Evolutionary conservation across 768 basidiomycete species (phyloP).

Genomic region (Tubosaeta sp.): DNA sequence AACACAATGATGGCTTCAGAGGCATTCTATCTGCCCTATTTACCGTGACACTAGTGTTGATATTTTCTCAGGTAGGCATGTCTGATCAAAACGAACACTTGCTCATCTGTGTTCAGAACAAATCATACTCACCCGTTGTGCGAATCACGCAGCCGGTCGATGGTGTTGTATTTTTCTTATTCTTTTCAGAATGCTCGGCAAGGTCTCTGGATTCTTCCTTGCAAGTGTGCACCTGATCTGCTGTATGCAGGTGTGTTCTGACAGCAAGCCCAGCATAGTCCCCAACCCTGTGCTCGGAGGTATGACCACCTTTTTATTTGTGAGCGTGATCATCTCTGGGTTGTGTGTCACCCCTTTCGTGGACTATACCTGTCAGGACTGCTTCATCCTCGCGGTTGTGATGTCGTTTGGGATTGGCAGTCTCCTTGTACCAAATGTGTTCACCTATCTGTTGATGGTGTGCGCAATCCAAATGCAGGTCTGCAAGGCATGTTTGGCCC

Average conservation of each 20-base stretch:
- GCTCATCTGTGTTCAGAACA: slow-evolving; percentile 45
- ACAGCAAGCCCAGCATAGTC: slow-evolving; percentile 35
- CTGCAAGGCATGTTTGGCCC: slow-evolving; percentile 69
- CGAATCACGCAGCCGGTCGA: too few relatives aligned
- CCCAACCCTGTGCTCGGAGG: slow-evolving; percentile 81
- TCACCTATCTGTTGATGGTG: slow-evolving; percentile 68
- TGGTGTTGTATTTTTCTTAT: too few relatives aligned
- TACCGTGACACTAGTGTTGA: slow-evolving; percentile 76
- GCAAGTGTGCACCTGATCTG: slow-evolving; percentile 42
- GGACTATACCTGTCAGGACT: slow-evolving; percentile 56
- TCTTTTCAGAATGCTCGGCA: too few relatives aligned
- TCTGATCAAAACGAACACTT: neutral
- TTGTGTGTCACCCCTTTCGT: slow-evolving; percentile 61
- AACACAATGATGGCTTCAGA: slow-evolving; percentile 64
- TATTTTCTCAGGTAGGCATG: slow-evolving; percentile 57
- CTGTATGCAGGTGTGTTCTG: neutral
- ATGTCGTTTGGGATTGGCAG: slow-evolving; percentile 69
- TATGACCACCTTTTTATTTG: slow-evolving; percentile 85
- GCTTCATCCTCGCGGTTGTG: slow-evolving; percentile 67
- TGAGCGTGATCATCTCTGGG: slow-evolving; percentile 68
- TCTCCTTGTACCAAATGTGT: slow-evolving; percentile 60
- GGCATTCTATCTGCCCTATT: slow-evolving; percentile 80
- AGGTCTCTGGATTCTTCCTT: too few relatives aligned
- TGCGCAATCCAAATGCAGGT: slow-evolving; percentile 47
- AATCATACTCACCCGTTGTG: slow-evolving; percentile 84